These are phyloP conservation scores for Eruca vesicaria DNA, from an alignment of 441 rosid species.

Conservation along the genomic window DNA sequence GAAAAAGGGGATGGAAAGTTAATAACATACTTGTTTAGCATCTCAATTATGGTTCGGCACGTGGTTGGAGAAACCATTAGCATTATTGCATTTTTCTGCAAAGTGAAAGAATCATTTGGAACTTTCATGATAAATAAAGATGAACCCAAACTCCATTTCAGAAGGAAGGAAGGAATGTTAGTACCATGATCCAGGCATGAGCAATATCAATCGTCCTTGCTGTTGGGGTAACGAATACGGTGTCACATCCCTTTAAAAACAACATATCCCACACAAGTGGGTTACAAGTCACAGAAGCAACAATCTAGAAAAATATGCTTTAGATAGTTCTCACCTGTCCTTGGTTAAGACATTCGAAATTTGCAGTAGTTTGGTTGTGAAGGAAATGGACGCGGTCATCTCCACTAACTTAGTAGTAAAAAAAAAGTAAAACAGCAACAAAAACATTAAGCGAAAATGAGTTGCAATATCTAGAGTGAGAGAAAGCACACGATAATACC, in stretches of 20 bases:
- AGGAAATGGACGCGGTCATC: constrained; percentile 84
- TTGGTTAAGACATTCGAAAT: constrained; percentile 72
- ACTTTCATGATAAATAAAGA: background rate
- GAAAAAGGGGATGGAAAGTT: background rate
- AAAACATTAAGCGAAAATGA: background rate
- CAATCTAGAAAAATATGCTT: background rate
- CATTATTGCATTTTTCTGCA: constrained; percentile 79
- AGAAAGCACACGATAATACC: constrained; percentile 38
- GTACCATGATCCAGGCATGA: constrained; percentile 78
- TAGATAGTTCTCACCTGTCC: constrained; percentile 67
- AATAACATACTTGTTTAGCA: constrained; percentile 66
- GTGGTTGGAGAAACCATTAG: constrained; percentile 67
- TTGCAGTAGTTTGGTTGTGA: constrained; percentile 88
- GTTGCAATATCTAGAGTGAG: too few species aligned
- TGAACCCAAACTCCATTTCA: too few species aligned
- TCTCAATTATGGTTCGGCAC: constrained; percentile 54
- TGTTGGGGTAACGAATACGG: constrained; percentile 84
- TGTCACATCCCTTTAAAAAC: constrained; percentile 76
- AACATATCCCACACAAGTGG: constrained; percentile 30
- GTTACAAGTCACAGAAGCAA: constrained; percentile 23
- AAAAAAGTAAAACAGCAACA: background rate
- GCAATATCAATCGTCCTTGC: constrained; percentile 87
- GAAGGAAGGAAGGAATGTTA: background rate
- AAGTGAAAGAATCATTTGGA: constrained; percentile 12
- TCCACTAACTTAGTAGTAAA: constrained; percentile 60